Evolutionary conservation across 768 basidiomycete species (phyloP), one percentile per base, ranked within the genome.

Genomic region (Lactarius evosmus): DNA sequence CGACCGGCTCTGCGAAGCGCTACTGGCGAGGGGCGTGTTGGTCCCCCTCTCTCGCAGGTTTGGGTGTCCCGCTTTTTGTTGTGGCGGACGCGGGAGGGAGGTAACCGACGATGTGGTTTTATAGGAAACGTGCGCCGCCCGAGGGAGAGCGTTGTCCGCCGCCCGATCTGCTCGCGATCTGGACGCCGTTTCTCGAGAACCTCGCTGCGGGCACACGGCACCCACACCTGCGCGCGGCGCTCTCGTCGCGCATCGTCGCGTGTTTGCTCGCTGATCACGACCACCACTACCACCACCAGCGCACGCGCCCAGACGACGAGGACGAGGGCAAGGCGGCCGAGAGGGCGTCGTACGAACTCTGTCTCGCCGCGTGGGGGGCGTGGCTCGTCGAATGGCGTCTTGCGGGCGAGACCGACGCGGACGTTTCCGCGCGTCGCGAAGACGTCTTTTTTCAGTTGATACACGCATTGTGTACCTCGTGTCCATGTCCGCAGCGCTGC

Each of bases 11-110:
- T 87, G 85, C 60, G 84, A 87, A 53, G 81, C 75, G 0, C 75
- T 98, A 14, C 68, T 91, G 55, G 85, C 85, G 61, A 83, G 81
- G 65, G 93, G 93, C 11, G 83, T 79, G 11, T 76, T 98, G 8
- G 87, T 98, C 4, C 95, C 96, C 8, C 68, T 89, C 2, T 88
- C 93, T 1, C 91, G 86, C 76, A 94, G 87, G 96, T 95, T 67
- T n/a, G n/a, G 66, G 82, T 69, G 53, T 46, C 27, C 32, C 12
- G 40, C 49, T 51, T 22, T 34, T 7, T 44, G 36, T n/a, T n/a
- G n/a, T n/a, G n/a, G n/a, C n/a, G n/a, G n/a, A n/a, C n/a, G n/a
- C n/a, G n/a, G n/a, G n/a, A n/a, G n/a, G n/a, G n/a, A n/a, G n/a
- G n/a, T n/a, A n/a, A n/a, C n/a, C n/a, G n/a, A n/a, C 8, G 9